Evolutionary conservation across 352 stramenopile genomes (phyloP), one percentile per base, ranked within the genome.

Genomic region (Globisporangium okanoganense): DNA sequence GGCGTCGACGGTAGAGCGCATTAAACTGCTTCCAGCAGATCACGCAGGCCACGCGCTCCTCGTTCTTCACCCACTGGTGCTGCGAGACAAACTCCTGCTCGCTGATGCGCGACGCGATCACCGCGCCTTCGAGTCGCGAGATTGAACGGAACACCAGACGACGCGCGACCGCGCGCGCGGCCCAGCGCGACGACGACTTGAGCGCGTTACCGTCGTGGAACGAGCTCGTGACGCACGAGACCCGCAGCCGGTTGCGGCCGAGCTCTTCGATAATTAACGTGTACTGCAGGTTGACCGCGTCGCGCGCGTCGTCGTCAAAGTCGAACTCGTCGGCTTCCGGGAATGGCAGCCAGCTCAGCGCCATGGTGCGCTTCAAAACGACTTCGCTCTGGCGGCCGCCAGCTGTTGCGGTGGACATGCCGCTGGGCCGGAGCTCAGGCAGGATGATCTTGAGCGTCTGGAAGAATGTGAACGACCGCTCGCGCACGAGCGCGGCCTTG

Each of bases 21-120:
- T 86, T 77, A 51, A 90, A 90, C 1, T 64, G 59, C 64, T 90
- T 88, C 76, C 76, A 84, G 64, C 80, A 90, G 31, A 87, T 77
- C 24, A 88, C 75, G 51, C 80, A 90, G 24, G 62, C 52, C 14
- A 58, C 47, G 16, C 80, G 77, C 18, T 87, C 78, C 38, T 88
- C 67, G 56, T 90, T 86, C 47, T 79, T 76, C 7, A 90, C 71
- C 80, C 80, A 90, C 48, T 87, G 66, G 35, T 86, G 71, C 12
- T 66, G 79, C 4, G 69, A 61, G 3, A 85, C 58, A 9, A 87
- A 52, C 54, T 72, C 66, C 22, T 73, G 78, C 29, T 68, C 61
- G 10, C 77, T 78, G 38, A 89, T 76, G 3, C 77, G 65, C 5
- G 76, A 72, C 0, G 79, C 74, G 5, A 73, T 60, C 13, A 89